phyloP scores from a whole-genome alignment of 495 filamentous ascomycete species.

The Penicillium egyptiacum region DNA sequence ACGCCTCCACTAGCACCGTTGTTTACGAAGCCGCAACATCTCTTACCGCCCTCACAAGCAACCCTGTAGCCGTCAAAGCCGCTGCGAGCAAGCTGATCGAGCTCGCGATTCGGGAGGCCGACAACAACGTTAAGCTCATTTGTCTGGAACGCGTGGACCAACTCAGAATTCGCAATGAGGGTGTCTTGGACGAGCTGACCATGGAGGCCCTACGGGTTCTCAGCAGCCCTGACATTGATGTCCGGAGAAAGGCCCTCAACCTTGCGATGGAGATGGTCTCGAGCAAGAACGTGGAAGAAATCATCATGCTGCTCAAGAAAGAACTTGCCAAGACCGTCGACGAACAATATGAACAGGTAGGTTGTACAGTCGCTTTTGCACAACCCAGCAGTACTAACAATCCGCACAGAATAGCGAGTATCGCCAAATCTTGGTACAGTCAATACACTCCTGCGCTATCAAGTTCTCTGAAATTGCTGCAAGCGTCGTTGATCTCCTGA shows the following conservation, averaged over 20 bases:
- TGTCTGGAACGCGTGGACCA: constrained; percentile 94
- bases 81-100: constrained; percentile 96
- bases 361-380: constrained; percentile 3
- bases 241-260: constrained; percentile 84
- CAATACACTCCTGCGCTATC: constrained; percentile 97
- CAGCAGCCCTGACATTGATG: constrained; percentile 93
- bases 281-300: constrained; percentile 98
- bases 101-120: constrained; percentile 91
- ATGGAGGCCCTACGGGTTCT: constrained; percentile 99
- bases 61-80: constrained; percentile 96
- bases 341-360: constrained; percentile 93
- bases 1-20: constrained; percentile 89
- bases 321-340: constrained; percentile 97
- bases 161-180: constrained; percentile 86
- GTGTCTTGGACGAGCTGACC: constrained; percentile 90
- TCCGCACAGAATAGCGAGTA: constrained; percentile 80
- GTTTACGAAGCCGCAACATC: constrained; percentile 98
- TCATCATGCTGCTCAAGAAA: constrained; percentile 93
- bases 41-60: constrained; percentile 90
- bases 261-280: constrained; percentile 98
- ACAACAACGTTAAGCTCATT: constrained; percentile 99
- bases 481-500: constrained; percentile 94
- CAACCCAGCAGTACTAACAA: constrained; percentile 22
- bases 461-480: constrained; percentile 98
- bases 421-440: constrained; percentile 90